These are phyloP conservation scores for Trametes elegans DNA, from an alignment of 768 basidiomycete genomes.

Conservation along the genomic window DNA sequence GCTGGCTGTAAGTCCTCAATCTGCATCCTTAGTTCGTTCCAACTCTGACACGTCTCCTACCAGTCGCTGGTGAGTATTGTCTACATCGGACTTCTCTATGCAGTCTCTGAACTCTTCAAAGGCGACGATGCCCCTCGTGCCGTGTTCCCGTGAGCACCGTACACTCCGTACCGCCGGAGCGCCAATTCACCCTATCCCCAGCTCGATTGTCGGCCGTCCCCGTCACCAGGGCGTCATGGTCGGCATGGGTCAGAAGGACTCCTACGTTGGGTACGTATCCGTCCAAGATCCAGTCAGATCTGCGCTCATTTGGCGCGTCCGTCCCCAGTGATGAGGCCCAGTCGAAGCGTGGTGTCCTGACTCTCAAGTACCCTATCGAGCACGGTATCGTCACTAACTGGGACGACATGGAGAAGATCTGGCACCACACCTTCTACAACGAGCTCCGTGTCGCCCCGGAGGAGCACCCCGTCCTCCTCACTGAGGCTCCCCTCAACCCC, in stretches of 20 bases:
- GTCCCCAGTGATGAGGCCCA: conserved; percentile 65
- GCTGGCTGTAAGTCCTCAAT: conserved; percentile 81
- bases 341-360: conserved; percentile 71
- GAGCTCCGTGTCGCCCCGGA: conserved; percentile 92
- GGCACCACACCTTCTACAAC: conserved; percentile 83
- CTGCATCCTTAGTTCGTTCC: conserved; percentile 26
- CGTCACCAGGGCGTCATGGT: conserved; percentile 77
- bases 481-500: conserved; percentile 90
- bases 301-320: not conserved
- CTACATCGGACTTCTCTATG: not conserved
- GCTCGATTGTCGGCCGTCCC: conserved; percentile 70
- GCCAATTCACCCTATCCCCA: conserved; percentile 17
- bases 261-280: conserved; percentile 59
- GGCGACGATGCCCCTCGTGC: conserved; percentile 98
- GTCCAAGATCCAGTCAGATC: not conserved
- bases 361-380: conserved; percentile 69
- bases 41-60: conserved; percentile 73
- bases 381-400: conserved; percentile 75
- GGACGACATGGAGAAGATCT: conserved; percentile 78
- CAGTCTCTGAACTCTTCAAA: conserved; percentile 22
- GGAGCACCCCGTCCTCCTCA: conserved; percentile 89
- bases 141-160: conserved; percentile 83
- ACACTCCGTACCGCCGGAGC: not conserved
- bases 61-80: conserved; percentile 49
- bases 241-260: conserved; percentile 77